Evolutionary conservation across 441 rosid genomes (phyloP).

Genomic region (Gossypium schwendimanii): DNA sequence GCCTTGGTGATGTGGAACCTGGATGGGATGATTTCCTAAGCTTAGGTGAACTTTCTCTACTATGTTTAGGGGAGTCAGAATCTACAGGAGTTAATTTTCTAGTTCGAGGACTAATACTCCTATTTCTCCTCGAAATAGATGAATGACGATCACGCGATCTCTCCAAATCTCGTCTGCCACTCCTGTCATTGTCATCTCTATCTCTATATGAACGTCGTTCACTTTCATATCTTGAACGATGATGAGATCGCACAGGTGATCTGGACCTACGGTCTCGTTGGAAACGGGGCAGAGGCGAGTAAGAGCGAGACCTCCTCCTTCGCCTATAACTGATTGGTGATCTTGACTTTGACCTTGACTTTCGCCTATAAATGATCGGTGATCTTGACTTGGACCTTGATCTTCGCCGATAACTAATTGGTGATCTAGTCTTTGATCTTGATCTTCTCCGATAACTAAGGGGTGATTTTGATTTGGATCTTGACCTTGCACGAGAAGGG

Average conservation of each 20-base stretch:
- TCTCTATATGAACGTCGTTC: constrained; percentile 56
- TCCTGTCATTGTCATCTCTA: constrained; percentile 48
- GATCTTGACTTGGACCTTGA: constrained; percentile 58
- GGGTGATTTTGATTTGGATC: constrained; percentile 76
- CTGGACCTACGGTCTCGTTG: constrained; percentile 65
- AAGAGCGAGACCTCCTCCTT: constrained; percentile 62
- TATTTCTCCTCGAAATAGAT: constrained; percentile 60
- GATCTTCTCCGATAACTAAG: constrained; percentile 43
- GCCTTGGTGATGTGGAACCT: constrained; percentile 66
- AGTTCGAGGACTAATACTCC: constrained; percentile 59
- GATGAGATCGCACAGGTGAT: constrained; percentile 56
- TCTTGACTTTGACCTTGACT: constrained; percentile 48
- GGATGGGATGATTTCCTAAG: constrained; percentile 45
- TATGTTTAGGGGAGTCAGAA: constrained; percentile 55
- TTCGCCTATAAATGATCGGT: constrained; percentile 54
- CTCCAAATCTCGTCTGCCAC: constrained; percentile 41
- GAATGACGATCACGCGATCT: constrained; percentile 53
- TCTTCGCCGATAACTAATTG: constrained; percentile 51
- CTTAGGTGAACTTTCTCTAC: constrained; percentile 46
- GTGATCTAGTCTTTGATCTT: constrained; percentile 69
- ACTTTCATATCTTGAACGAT: constrained; percentile 48
- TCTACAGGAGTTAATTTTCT: constrained; percentile 48
- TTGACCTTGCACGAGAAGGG: constrained; percentile 55
- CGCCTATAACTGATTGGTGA: constrained; percentile 62
- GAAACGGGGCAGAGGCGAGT: constrained; percentile 55